phyloP scores from a whole-genome alignment of 2,329 filamentous ascomycete genomes.

The Fusarium virguliforme region DNA sequence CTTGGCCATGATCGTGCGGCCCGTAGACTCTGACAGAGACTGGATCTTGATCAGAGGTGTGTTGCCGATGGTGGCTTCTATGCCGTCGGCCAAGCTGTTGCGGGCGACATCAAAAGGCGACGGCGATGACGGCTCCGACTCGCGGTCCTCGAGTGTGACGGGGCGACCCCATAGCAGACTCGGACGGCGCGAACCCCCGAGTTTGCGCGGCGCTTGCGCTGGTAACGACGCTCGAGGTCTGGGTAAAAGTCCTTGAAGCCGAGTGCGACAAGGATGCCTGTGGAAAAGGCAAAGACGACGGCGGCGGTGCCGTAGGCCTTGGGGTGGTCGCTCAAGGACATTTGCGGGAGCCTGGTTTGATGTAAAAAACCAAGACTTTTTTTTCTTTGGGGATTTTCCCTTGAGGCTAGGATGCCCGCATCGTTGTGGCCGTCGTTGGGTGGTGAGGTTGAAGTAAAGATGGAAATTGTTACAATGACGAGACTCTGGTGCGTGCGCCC shows the following conservation, averaged over 20 bases:
- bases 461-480: slow-evolving; percentile 26
- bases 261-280: slow-evolving; percentile 82
- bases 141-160: slow-evolving; percentile 71
- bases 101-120: slow-evolving; percentile 52
- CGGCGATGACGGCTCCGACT: slow-evolving; percentile 54
- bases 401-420: slow-evolving; percentile 31
- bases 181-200: slow-evolving; percentile 54
- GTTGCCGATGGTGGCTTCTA: slow-evolving; percentile 93
- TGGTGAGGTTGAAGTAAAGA: slow-evolving; percentile 17
- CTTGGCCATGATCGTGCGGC: slow-evolving; percentile 92
- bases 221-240: slow-evolving; percentile 78
- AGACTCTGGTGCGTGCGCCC: slow-evolving; percentile 34
- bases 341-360: slow-evolving; percentile 50
- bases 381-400: slow-evolving; percentile 11
- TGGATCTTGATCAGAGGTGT: slow-evolving; percentile 91
- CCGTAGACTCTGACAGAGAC: slow-evolving; percentile 88
- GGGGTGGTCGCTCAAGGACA: slow-evolving; percentile 75
- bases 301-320: slow-evolving; percentile 77
- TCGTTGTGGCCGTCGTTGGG: slow-evolving; percentile 17
- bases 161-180: slow-evolving; percentile 65
- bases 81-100: slow-evolving; percentile 75
- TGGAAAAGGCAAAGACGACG: slow-evolving; percentile 80
- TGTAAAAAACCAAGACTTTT: slow-evolving; percentile 21
- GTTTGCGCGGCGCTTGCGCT: slow-evolving; percentile 58
- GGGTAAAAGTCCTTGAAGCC: slow-evolving; percentile 87